Evolutionary conservation across 2,329 filamentous ascomycete species (phyloP), one percentile per base, ranked within the genome.

Genomic region (Alternaria metachromatica): DNA sequence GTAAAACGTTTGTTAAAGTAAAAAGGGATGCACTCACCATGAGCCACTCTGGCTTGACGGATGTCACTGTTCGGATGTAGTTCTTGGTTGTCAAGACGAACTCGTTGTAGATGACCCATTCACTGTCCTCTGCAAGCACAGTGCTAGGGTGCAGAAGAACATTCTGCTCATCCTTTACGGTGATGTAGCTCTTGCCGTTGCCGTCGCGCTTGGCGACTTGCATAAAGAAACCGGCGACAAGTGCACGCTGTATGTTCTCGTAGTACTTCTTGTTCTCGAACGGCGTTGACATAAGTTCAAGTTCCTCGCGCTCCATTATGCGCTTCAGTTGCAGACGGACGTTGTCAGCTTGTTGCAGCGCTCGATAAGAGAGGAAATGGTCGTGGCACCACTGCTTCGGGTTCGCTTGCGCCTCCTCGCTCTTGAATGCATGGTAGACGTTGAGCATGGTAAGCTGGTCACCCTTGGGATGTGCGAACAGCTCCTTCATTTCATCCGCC

Each of bases 221-320:
- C 96, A 99, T 99, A 86, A 99, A 99, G 87, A 99, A 99, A 33
- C 96, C 96, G 1, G 94, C 88, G 12, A 97, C 91, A 13, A 99
- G 87, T 9, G 96, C 95, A 41, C 94, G 90, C 48, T 95, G 92
- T 75, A 99, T 99, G 80, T 99, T 99, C 80, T 89, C 93, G 82
- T 98, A 99, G 85, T 99, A 99, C 77, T 96, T 93, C 85, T 97
- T 97, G 83, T 98, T 90, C 74, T 94, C 91, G 77, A 97, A 98
- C 0, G 92, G 88, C 0, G 95, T 98, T 56, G 92, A 96, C 58
- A 97, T 80, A 55, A 99, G 88, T 65, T 97, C 92, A 10, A 99
- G 83, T 62, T 90, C 92, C 70, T 94, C 89, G 13, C 92, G 93
- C 83, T 99, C 94, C 96, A 99, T 99, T 80, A 98, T 97, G 61